Base-by-base conservation (phyloP, 2,329 filamentous ascomycete genomes). In the Diaporthe sp. region DNA sequence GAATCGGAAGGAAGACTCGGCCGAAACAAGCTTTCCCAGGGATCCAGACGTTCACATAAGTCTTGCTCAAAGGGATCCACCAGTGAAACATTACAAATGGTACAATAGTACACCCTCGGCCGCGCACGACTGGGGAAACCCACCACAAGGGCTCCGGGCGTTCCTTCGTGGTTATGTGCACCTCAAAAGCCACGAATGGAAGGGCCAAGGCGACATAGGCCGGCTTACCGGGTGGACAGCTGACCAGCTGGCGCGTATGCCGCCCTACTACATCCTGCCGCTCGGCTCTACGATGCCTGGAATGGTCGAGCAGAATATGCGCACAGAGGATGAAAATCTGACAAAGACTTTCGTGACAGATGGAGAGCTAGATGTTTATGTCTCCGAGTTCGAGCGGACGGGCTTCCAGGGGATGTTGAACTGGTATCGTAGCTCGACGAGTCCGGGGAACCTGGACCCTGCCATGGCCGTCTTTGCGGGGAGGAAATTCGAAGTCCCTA, bases 21-120 rank as follows among this genome's bases (percentile, higher is more conserved):
- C 35, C 1, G 25, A n/a, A 19, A 10, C 2, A 4, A 17, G 4
- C 7, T 61, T 27, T 2, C n/a, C 44, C 19, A 59, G 22, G 25
- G 44, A 35, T 3, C 70, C 79, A 30, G 86, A 91, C 73, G 87
- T 93, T n/a, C 88, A 91, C 73, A 82, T 83, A 27, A 88, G 88
- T 4, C 86, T 93, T 2, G 87, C 87, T 0, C 83, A 84, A 53
- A 84, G 92, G 1, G 80, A 85, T 2, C 85, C 88, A n/a, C 90
- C 91, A 0, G 80, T 90, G 12, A 93, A 93, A 79, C 92, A 93
- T 80, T 94, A 94, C 84, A 92, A 92, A 81, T 92, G 88, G 88
- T 93, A 91, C 81, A 92, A 91, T 77, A 88, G 89, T 3, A 87
- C 86, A 2, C 66, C 84, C 0, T 74, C 79, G 1, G 90, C 90